These are phyloP conservation scores for Truncatella angustata DNA, from an alignment of 2,329 filamentous ascomycete species.

Conservation along the genomic window DNA sequence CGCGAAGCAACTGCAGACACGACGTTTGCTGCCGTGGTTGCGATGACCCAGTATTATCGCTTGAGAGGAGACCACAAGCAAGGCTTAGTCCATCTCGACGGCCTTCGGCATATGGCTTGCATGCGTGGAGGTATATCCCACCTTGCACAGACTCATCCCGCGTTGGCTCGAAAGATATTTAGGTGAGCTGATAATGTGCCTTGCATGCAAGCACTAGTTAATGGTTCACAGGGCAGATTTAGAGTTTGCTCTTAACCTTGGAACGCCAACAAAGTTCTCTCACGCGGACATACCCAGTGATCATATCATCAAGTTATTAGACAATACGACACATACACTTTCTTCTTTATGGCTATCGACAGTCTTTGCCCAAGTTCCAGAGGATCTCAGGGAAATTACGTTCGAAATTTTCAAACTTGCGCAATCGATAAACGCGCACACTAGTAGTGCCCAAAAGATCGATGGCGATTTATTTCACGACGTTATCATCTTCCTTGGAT, in stretches of 20 bases:
- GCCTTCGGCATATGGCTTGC: conserved; percentile 26
- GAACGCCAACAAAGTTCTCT: conserved; percentile 16
- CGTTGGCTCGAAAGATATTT: conserved; percentile 20
- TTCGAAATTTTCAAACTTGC: conserved; percentile 16
- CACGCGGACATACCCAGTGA: conserved; percentile 6
- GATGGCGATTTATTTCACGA: conserved; percentile 23
- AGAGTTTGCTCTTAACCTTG: conserved; percentile 22
- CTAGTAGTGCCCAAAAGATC: conserved; percentile 13
- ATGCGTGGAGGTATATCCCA: conserved; percentile 27
- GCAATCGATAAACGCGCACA: conserved; percentile 17
- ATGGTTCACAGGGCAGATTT: conserved; percentile 18
- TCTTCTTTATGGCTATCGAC: not conserved
- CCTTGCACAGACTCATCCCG: conserved; percentile 15
- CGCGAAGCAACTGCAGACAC: conserved; percentile 22
- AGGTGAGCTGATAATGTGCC: not conserved
- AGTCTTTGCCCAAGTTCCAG: not conserved
- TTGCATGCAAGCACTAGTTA: not conserved
- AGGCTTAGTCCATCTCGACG: conserved; percentile 27
- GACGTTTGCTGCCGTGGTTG: conserved; percentile 27
- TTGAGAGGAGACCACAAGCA: conserved; percentile 18
- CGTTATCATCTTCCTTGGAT: conserved; percentile 21
- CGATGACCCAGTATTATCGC: conserved; percentile 24
- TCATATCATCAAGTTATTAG: conserved; percentile 5
- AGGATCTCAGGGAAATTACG: conserved; percentile 8
- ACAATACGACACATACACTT: not conserved